Evolutionary conservation across 352 stramenopile species (phyloP).

Genomic region (Pythium phragmitis): DNA sequence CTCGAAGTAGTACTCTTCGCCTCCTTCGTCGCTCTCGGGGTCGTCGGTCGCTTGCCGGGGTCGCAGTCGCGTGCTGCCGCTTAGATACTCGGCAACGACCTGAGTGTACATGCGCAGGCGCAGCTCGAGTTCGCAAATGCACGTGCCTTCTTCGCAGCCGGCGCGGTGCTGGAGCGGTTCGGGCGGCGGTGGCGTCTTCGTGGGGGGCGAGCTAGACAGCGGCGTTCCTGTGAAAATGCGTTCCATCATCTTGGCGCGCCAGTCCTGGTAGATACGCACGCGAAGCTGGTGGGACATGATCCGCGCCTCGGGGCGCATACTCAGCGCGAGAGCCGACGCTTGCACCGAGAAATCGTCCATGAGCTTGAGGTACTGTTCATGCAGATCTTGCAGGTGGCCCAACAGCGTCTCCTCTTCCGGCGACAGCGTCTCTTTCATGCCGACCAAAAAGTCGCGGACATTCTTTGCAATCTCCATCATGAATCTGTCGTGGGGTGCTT

Average conservation of each 20-base stretch:
- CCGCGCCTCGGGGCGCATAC: conserved; percentile 71
- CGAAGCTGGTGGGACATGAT: conserved; percentile 73
- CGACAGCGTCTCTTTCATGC: conserved; percentile 73
- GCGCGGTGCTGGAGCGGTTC: conserved; percentile 15
- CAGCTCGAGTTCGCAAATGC: conserved; percentile 52
- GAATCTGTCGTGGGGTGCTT: neutral
- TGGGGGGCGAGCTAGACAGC: conserved; percentile 34
- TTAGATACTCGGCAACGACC: conserved; percentile 61
- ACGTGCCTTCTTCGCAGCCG: conserved; percentile 24
- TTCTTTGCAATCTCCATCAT: conserved; percentile 83
- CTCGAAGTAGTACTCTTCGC: conserved; percentile 41
- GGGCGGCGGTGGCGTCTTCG: conserved; percentile 4
- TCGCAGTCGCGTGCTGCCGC: conserved; percentile 51
- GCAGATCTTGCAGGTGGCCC: conserved; percentile 56
- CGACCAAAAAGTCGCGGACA: conserved; percentile 77
- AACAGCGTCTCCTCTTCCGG: conserved; percentile 70
- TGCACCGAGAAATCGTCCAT: conserved; percentile 67
- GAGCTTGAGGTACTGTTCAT: conserved; percentile 67
- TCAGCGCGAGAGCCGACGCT: conserved; percentile 55
- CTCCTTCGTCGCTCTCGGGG: conserved; percentile 34
- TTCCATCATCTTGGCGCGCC: conserved; percentile 72
- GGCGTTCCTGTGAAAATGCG: conserved; percentile 57
- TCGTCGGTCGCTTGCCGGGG: conserved; percentile 23
- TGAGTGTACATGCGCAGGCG: conserved; percentile 53
- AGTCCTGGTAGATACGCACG: conserved; percentile 82